These are phyloP conservation scores for Mycena latifolia DNA, from an alignment of 768 basidiomycete genomes.

Conservation along the genomic window DNA sequence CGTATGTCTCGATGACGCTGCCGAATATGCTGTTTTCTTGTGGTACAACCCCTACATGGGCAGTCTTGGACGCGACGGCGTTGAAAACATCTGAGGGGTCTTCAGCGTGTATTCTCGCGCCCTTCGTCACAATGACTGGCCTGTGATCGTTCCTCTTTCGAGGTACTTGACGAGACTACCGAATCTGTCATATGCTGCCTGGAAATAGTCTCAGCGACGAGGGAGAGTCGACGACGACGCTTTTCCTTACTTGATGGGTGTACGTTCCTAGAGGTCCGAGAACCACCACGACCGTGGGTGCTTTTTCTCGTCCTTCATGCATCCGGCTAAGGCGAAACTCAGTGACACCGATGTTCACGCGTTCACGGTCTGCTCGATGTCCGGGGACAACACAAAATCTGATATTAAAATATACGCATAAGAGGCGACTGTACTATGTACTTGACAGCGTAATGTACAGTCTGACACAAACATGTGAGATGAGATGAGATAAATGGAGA, in stretches of 20 bases:
- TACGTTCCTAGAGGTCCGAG: conserved; percentile 72
- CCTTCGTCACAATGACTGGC: conserved; percentile 38
- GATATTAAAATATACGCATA: conserved; percentile 27
- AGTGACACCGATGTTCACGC: too few species aligned
- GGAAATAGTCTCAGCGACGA: conserved; percentile 10
- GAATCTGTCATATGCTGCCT: conserved; percentile 65
- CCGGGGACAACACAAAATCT: too few species aligned
- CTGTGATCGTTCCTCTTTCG: conserved; percentile 53
- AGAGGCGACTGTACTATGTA: conserved; percentile 14
- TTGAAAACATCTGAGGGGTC: conserved; percentile 66
- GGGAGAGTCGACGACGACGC: not conserved
- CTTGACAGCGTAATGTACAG: conserved; percentile 32
- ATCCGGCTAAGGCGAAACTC: not conserved
- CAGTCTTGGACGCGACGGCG: conserved; percentile 56
- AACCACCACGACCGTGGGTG: conserved; percentile 55
- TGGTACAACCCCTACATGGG: conserved; percentile 75
- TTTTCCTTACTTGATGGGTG: conserved; percentile 67
- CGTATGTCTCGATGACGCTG: conserved; percentile 80
- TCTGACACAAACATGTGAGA: conserved; percentile 32
- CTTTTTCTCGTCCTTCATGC: conserved; percentile 2
- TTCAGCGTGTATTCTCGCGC: not conserved
- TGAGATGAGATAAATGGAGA: conserved; percentile 31
- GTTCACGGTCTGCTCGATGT: too few species aligned
- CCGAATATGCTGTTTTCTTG: conserved; percentile 87
- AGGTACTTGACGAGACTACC: conserved; percentile 58